Base-by-base conservation (phyloP, 2,329 filamentous ascomycete genomes). In the Paecilomyces dactylethromorphus region DNA sequence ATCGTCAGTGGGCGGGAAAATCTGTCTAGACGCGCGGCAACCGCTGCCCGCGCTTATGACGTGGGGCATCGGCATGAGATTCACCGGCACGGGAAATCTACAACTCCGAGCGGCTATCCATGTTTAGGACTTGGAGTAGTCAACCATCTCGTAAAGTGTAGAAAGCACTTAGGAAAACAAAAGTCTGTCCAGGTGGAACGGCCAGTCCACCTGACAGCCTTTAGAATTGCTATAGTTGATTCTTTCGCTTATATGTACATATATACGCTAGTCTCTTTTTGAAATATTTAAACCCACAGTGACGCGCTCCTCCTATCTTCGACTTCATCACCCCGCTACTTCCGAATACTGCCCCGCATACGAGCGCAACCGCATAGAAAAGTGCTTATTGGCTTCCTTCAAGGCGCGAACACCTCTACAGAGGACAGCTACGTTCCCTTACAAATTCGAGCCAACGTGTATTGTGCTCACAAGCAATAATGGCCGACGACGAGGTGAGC, bases 401-500 rank as follows among this genome's bases (percentile, higher is more conserved):
- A 18, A 45, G 39, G 15, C 15, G 18, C 18, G 8, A 8, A 18
- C 13, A 10, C 39, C 5, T 18, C 39, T 21, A 10, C 4, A 18
- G n/a, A 45, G 15, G 39, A n/a, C 10, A 8, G 7, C 3, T 26
- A 29, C 50, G 50, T 21, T 29, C 21, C 50, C 15, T 26, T 52
- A 12, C 6, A 10, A 21, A 52, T 45, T 18, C 13, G 21, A 18
- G 39, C n/a, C 39, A 45, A 10, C 10, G 6, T 45, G 1, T 21
- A 18, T 45, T 18, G 15, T n/a, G 39, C 7, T 18, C 4, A 2
- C n/a, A 61, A 53, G 55, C 63, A 59, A 68, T 54, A 32, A 79
- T 79, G 77, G 71, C 75, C 54, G 76, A 78, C 57, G 70, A 74
- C 21, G 76, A 79, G 64, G 77, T 79, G 65, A 63, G 69, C 62